phyloP scores from a whole-genome alignment of 345 rosid species.

The Eucalyptus lansdowneana region DNA sequence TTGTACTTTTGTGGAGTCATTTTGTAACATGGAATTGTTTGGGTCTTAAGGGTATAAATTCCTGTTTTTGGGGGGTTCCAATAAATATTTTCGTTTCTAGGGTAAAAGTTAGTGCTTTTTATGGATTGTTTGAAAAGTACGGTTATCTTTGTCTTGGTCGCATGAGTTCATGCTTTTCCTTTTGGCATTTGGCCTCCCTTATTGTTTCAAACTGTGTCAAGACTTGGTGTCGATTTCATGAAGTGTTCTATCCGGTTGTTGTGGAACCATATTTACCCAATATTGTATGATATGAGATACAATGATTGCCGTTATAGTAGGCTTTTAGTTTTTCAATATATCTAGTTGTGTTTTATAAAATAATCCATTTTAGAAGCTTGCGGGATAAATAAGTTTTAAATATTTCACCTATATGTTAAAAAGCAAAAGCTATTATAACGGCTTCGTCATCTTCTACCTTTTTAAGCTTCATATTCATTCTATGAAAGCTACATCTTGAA shows the following conservation, averaged over 20 bases:
- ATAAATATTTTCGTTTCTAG: neutral
- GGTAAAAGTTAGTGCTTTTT: neutral
- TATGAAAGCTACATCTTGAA: neutral
- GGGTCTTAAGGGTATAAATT: neutral
- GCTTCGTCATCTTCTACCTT: neutral
- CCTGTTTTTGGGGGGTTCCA: neutral
- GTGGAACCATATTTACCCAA: neutral
- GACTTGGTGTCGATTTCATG: neutral
- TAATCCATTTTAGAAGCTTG: neutral
- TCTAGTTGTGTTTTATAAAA: neutral
- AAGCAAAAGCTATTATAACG: neutral
- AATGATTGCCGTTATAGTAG: neutral
- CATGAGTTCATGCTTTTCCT: neutral
- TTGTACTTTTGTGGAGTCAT: neutral
- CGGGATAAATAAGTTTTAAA: neutral
- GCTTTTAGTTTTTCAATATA: neutral
- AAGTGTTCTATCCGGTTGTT: neutral
- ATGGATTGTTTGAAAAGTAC: neutral
- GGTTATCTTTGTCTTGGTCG: neutral
- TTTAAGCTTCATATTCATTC: neutral
- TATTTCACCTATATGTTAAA: neutral
- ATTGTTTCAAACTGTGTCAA: neutral
- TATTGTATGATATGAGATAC: neutral
- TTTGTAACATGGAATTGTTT: neutral
- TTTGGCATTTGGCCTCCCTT: neutral